Evolutionary conservation across 1,139 yeast genomes (phyloP), one percentile per base, ranked within the genome.

Genomic region (Kodamaea suecica): DNA sequence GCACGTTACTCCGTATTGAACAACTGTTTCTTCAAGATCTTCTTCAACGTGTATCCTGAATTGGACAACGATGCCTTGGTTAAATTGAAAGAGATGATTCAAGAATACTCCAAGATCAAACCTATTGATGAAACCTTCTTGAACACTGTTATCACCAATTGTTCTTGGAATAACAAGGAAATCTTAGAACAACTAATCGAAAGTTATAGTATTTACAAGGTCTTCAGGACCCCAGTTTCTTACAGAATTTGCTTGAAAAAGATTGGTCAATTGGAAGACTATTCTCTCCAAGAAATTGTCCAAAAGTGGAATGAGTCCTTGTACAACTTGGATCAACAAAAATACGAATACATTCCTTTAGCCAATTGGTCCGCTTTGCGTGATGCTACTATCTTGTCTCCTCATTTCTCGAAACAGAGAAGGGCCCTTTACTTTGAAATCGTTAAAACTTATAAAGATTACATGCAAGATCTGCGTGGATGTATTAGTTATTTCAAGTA

Each of bases 291-390:
- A 12, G 82, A 76, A 35, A 79, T 84, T 39, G 58, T 81, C 42
- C 50, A 56, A 17, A 66, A 76, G 43, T 86, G 95, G 88, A 64
- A 73, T 42, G 76, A 76, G 36, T 66, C 84, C 28, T 60, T 83
- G 34, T 40, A 53, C 10, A 65, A 69, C 40, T 72, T 81, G 47
- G 86, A 80, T 42, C 56, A 61, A 15, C 69, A 71, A 36, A 75
- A 77, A 5, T 76, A 73, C 57, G 61, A 56, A 24, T 80, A 79
- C 49, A 80, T 80, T 48, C 90, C 95, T 8, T 78, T 78, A 50
- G 94, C 92, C 17, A 95, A 86, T 61, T 85, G 95, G 92, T 81
- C 90, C 32, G 85, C 95, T 1, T 64, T 88, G 40, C 73, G 90
- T 61, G 87, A 81, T 56, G 84, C 90, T 10, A 83, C 92, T 4